A percentile compares a stretch with the other conserved stretches of the same genome.
These are phyloP conservation scores for Colletotrichum nymphaeae DNA, from an alignment of 2,329 filamentous ascomycete genomes.

Conservation along the genomic window DNA sequence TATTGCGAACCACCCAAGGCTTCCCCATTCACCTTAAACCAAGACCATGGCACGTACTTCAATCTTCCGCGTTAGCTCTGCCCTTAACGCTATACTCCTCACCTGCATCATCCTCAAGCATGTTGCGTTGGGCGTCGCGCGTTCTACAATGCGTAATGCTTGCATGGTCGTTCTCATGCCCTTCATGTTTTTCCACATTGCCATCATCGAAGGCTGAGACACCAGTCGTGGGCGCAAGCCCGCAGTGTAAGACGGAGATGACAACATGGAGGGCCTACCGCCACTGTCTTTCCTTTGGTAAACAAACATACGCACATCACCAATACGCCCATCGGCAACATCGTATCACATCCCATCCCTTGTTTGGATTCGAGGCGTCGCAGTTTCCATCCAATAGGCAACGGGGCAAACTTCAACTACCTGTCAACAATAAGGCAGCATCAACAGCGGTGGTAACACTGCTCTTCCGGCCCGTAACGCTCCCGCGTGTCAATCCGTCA, in stretches of 20 bases:
- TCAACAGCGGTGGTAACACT: background rate
- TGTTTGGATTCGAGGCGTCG: too few species aligned
- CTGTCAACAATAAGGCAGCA: background rate
- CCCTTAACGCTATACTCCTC: constrained; percentile 20
- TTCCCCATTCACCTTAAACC: background rate
- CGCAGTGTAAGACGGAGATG: background rate
- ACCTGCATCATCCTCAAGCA: constrained; percentile 33
- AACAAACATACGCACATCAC: background rate
- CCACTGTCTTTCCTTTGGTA: background rate
- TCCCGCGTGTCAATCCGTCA: background rate
- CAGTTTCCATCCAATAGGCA: too few species aligned
- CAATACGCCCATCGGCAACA: background rate
- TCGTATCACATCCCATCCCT: background rate
- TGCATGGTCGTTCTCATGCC: constrained; percentile 26
- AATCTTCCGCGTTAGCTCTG: constrained; percentile 24
- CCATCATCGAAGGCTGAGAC: constrained; percentile 29
- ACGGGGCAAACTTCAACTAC: background rate
- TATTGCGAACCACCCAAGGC: background rate
- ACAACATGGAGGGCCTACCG: background rate
- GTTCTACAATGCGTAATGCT: constrained; percentile 15
- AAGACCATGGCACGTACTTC: constrained; percentile 13
- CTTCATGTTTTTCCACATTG: constrained; percentile 28
- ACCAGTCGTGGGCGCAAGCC: background rate
- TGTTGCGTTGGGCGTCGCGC: constrained; percentile 14
- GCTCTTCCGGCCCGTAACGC: background rate